Evolutionary conservation across 345 rosid genomes (phyloP).

Genomic region (Salix udensis): DNA sequence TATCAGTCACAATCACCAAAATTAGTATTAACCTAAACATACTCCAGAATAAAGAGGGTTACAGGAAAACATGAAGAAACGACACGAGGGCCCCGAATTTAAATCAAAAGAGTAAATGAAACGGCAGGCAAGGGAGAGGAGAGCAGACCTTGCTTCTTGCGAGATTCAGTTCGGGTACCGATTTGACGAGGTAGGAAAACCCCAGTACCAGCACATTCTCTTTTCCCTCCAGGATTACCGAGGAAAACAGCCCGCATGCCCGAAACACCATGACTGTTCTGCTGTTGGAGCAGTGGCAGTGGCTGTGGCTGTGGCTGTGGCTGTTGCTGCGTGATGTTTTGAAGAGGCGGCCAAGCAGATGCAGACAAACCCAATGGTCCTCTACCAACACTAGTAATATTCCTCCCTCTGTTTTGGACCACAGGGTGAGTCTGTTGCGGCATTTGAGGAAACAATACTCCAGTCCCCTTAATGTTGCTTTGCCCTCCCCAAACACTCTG

Average conservation of each 20-base stretch:
- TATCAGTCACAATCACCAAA: too few relatives aligned
- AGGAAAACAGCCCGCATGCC: conserved; percentile 60
- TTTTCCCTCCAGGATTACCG: conserved; percentile 40
- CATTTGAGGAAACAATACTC: conserved; percentile 6
- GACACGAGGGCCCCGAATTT: too few relatives aligned
- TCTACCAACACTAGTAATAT: not conserved
- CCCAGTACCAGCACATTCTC: conserved; percentile 74
- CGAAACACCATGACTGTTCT: conserved; percentile 1
- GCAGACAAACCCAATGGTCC: conserved; percentile 36
- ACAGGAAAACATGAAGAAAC: too few relatives aligned
- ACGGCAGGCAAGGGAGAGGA: not conserved
- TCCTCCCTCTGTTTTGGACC: conserved; percentile 10
- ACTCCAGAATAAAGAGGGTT: too few relatives aligned
- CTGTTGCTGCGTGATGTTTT: conserved; percentile 21
- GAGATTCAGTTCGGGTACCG: conserved; percentile 29
- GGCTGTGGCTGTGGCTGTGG: not conserved
- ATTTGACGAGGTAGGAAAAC: conserved; percentile 77
- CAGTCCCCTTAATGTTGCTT: conserved; percentile 16
- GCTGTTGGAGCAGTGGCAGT: not conserved
- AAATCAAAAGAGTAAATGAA: too few relatives aligned
- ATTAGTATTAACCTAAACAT: not conserved
- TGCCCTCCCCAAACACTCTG: conserved; percentile 31
- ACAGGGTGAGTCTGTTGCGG: conserved; percentile 5
- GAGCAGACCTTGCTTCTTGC: conserved; percentile 35
- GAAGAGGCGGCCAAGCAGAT: conserved; percentile 59